Percentiles rank a stretch among this genome's conserved stretches.
These are phyloP conservation scores for Backusella parvicylindrica DNA, from an alignment of 192 early-diverging fungal species.

Conservation along the genomic window DNA sequence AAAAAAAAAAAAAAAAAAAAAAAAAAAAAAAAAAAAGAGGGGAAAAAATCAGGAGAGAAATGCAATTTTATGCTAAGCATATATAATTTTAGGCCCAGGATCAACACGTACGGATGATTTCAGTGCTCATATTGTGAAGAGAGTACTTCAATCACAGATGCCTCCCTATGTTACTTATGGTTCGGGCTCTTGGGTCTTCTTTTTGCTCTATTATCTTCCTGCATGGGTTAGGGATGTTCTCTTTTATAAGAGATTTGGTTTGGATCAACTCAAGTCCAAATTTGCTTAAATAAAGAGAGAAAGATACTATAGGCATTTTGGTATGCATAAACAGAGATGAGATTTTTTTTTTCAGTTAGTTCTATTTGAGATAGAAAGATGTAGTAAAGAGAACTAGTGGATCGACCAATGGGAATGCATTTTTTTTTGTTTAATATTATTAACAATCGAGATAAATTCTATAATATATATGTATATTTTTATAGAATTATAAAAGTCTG, in stretches of 20 bases:
- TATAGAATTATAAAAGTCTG: no score
- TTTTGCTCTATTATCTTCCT: slow-evolving; percentile 50
- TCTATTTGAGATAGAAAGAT: neutral
- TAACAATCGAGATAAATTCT: no score
- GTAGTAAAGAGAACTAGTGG: no score
- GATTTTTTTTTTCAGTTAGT: neutral
- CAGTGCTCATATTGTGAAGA: slow-evolving; percentile 50
- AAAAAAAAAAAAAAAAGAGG: no score
- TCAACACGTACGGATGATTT: slow-evolving; percentile 53
- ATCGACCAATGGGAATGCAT: no score
- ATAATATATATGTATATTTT: no score
- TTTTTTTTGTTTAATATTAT: no score
- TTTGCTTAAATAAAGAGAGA: neutral
- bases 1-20: no score
- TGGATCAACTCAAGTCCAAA: slow-evolving; percentile 18
- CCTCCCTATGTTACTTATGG: slow-evolving; percentile 59
- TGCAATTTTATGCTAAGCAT: neutral
- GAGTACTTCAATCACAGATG: slow-evolving; percentile 37
- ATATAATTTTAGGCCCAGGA: slow-evolving; percentile 18
- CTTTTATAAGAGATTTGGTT: slow-evolving; percentile 41
- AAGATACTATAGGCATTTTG: no score
- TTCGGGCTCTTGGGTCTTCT: slow-evolving; percentile 31
- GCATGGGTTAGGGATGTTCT: slow-evolving; percentile 44
- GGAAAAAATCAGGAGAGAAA: neutral
- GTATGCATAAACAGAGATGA: no score